Percentiles rank a stretch among this genome's conserved stretches.
These are phyloP conservation scores for Vicia faba DNA, from an alignment of 306 rosid genomes.

Conservation along the genomic window DNA sequence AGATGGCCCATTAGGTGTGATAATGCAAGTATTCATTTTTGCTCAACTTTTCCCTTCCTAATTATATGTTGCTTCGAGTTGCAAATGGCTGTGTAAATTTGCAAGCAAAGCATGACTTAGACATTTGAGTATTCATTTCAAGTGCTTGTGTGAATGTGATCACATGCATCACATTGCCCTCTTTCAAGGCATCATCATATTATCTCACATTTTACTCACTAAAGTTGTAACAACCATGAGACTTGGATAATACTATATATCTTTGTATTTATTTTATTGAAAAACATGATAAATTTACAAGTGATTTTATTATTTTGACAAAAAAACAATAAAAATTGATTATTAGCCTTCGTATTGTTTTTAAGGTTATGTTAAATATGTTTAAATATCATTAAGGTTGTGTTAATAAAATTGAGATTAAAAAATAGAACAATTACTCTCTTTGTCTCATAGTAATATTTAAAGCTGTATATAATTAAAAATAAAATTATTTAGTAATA, in stretches of 20 bases:
- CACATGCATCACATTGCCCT: constrained; percentile 13
- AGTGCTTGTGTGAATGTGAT: constrained; percentile 29
- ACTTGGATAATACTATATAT: neutral
- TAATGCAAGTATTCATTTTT: constrained; percentile 53
- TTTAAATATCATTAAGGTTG: too few species aligned
- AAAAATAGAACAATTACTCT: too few species aligned
- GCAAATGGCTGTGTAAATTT: constrained; percentile 46
- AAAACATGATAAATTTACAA: neutral
- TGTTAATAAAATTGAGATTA: too few species aligned
- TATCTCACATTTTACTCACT: constrained; percentile 18
- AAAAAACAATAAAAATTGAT: neutral
- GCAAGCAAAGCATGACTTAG: constrained; percentile 56
- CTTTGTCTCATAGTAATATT: too few species aligned
- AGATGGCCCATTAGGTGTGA: constrained; percentile 48
- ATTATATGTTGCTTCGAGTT: constrained; percentile 48
- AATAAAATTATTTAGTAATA: too few species aligned
- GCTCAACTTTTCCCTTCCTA: constrained; percentile 44
- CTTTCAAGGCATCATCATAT: constrained; percentile 19
- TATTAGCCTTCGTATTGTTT: too few species aligned
- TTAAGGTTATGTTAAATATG: too few species aligned
- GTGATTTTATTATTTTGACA: neutral
- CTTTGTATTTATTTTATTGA: neutral
- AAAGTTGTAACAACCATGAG: neutral
- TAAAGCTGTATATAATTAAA: too few species aligned
- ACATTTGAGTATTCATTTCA: constrained; percentile 41